Base-by-base conservation (phyloP, 1,139 yeast genomes). In the Wickerhamomyces sp. region DNA sequence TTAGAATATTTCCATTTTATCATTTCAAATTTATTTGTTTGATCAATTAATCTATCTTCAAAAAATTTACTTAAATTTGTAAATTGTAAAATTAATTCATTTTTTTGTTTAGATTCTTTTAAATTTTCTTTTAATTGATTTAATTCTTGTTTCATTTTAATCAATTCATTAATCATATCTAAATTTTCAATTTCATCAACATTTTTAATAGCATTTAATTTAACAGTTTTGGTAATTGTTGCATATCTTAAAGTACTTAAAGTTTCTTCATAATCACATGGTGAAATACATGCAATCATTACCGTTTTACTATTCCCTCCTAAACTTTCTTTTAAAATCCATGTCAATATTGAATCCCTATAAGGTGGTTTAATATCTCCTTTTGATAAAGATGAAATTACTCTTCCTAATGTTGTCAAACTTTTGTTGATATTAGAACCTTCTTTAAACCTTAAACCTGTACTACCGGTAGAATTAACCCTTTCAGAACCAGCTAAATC, bases 401-500 rank as follows among this genome's bases (percentile, higher is more conserved):
- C 87, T 41, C 95, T 66, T 1, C 95, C 95, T 26, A 86, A 67
- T 0, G 89, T 85, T 0, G 91, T 81, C 45, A 86, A 67, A 0
- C 91, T 83, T 59, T 82, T 81, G 64, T 86, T 87, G 56, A 87
- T 86, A 50, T 80, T 78, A 6, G 81, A 72, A 1, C 95, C 95
- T 61, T 87, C 95, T 52, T 80, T 75, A 45, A 84, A 71, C 42
- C 94, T 67, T 11, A 75, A 76, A 3, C 87, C 89, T 27, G 74
- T 76, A 1, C 84, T 75, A 29, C 86, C 86, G 0, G 88, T 78
- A 18, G 81, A 73, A 18, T 69, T 62, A 8, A 84, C 78, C 47
- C 93, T 68, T 59, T 86, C 95, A 0, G 91, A 82, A 0, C 95
- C 95, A 0, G 95, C 95, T 55, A 86, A 67, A 65, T 86, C 95